phyloP scores from a whole-genome alignment of 2,329 filamentous ascomycete genomes.

The Exophiala oligosperma region DNA sequence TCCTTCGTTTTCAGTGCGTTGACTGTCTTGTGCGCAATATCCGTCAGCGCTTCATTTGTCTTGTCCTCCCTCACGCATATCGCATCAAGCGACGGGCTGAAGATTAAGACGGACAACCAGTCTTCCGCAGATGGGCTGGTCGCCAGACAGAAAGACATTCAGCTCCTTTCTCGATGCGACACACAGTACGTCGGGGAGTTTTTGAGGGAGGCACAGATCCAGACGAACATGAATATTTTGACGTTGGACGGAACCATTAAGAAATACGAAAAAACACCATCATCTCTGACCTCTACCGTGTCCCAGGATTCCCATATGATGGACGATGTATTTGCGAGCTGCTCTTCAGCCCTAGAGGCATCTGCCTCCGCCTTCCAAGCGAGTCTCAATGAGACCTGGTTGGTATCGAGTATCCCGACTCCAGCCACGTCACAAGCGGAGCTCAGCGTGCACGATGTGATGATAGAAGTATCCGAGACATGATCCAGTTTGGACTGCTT shows the following conservation, averaged over 20 bases:
- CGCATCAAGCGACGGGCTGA: neutral
- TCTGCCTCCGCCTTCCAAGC: neutral
- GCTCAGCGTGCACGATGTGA: neutral
- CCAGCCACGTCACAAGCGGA: neutral
- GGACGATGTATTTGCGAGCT: neutral
- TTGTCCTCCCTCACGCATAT: neutral
- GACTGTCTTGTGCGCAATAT: conserved; percentile 4
- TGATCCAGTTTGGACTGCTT: too few relatives aligned
- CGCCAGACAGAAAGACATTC: neutral
- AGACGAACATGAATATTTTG: neutral
- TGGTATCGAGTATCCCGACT: neutral
- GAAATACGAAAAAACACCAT: neutral
- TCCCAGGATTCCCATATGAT: neutral
- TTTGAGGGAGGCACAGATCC: conserved; percentile 7
- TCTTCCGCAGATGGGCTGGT: neutral
- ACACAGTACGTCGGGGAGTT: conserved; percentile 1
- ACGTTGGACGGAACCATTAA: conserved; percentile 3
- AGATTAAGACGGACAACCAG: neutral
- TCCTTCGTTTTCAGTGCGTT: conserved; percentile 2
- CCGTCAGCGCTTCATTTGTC: conserved; percentile 3
- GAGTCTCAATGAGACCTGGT: neutral
- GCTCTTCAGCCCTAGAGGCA: neutral
- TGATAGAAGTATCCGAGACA: too few relatives aligned
- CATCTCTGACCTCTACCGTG: neutral
- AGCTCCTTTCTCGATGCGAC: neutral